Evolutionary conservation across 495 filamentous ascomycete species (phyloP), one percentile per base, ranked within the genome.

Genomic region (Coniosporium apollinis): DNA sequence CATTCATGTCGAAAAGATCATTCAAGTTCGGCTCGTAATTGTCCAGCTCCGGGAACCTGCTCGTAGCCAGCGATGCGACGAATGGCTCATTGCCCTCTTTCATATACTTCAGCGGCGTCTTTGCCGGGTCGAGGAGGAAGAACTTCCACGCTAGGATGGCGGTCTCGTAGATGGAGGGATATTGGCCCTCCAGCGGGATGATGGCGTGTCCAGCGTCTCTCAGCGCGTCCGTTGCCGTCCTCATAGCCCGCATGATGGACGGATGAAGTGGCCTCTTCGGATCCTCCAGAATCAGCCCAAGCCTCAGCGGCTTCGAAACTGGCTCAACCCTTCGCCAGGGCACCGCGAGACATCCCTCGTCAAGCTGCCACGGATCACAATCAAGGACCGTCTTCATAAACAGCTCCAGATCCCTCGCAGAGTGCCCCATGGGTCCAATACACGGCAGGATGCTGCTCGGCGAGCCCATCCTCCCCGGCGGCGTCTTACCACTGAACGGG

Each of bases 301-400:
- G 37, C 4, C 10, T 37, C 5, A 46, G 21, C 3, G 21, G 33
- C 13, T 8, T 15, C n/a, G n/a, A n/a, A n/a, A n/a, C n/a, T n/a
- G n/a, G n/a, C n/a, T n/a, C n/a, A n/a, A n/a, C n/a, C n/a, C n/a
- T n/a, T 28, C 58, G 50, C 70, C 70, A 74, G 2, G 47, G 51
- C 2, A 62, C 61, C 0, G 68, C 64, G 9, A 71, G 54, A 7
- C 60, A 39, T 4, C 33, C 35, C 11, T 52, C 56, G 28, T 74
- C 69, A 22, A 59, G 47, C 1, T 54, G 53, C 47, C 67, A 72
- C 2, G 62, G 52, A 36, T 62, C 55, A 4, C 51, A 54, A 3
- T 58, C 54, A 2, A 65, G 59, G 9, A 72, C 50, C 10, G 67
- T 63, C 34, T 69, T 59, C 59, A 69, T 62, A 17, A 72, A 51